Conservation (phyloP, 2,329 filamentous ascomycete genomes). For the Colletotrichum sp. region DNA sequence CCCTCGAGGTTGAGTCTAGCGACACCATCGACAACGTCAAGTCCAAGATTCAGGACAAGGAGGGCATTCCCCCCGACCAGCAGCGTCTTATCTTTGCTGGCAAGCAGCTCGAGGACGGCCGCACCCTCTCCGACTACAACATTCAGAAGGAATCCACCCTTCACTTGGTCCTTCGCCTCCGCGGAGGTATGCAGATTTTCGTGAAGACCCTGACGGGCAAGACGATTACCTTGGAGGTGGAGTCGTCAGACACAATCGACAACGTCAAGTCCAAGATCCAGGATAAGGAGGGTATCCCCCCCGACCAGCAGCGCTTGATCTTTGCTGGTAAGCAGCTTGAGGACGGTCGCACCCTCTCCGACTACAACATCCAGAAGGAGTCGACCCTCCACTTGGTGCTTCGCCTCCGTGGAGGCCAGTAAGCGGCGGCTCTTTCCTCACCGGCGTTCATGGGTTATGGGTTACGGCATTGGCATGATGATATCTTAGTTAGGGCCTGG, state of each 20-base stretch:
- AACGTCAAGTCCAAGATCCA: constrained; percentile 96
- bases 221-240: constrained; percentile 92
- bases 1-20: constrained; percentile 84
- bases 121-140: constrained; percentile 90
- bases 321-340: constrained; percentile 94
- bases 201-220: constrained; percentile 90
- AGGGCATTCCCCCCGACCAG: constrained; percentile 94
- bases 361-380: constrained; percentile 98
- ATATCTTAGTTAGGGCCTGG: constrained; percentile 18
- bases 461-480: constrained; percentile 22
- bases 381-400: constrained; percentile 83
- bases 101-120: constrained; percentile 95
- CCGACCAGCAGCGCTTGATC: constrained; percentile 92
- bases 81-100: constrained; percentile 96
- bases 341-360: constrained; percentile 86
- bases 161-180: constrained; percentile 84
- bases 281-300: constrained; percentile 91
- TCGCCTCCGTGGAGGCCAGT: constrained; percentile 77
- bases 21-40: constrained; percentile 98
- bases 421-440: neutral
- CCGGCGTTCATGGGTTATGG: constrained; percentile 17
- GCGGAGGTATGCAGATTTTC: constrained; percentile 90
- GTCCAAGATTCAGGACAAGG: constrained; percentile 97
- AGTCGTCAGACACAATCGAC: constrained; percentile 89
- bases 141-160: constrained; percentile 93